A percentile compares a stretch with the other conserved stretches of the same genome.
phyloP scores from a whole-genome alignment of 2,329 filamentous ascomycete species.

The Neurospora sp. region DNA sequence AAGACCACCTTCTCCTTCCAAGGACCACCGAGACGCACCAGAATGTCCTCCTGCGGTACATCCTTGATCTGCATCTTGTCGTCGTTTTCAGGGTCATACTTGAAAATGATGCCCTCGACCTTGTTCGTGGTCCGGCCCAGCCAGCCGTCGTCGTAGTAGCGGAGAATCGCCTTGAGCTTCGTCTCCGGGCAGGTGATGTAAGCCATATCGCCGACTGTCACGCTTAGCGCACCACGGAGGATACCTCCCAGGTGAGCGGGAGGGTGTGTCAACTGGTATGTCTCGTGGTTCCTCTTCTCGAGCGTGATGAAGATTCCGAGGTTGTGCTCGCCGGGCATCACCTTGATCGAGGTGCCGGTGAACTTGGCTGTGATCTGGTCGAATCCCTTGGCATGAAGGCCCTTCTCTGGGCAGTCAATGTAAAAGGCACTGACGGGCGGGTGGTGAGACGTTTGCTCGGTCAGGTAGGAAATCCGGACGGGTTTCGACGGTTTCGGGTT shows the following conservation, averaged over 20 bases:
- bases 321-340: conserved; percentile 86
- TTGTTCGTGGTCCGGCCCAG: conserved; percentile 84
- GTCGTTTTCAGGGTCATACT: conserved; percentile 80
- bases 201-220: conserved; percentile 83
- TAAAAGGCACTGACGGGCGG: conserved; percentile 95
- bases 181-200: conserved; percentile 87
- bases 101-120: conserved; percentile 84
- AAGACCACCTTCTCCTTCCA: conserved; percentile 70
- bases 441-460: conserved; percentile 96
- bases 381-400: conserved; percentile 78
- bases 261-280: conserved; percentile 91
- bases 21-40: conserved; percentile 72
- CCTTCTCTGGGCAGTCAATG: conserved; percentile 84
- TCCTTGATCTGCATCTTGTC: conserved; percentile 71
- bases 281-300: conserved; percentile 70
- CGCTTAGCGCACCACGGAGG: conserved; percentile 74
- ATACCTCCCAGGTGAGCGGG: conserved; percentile 87
- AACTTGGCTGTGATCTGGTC: conserved; percentile 98
- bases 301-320: conserved; percentile 90
- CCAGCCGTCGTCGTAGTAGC: conserved; percentile 94
- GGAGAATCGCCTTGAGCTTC: conserved; percentile 80
- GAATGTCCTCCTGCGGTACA: conserved; percentile 73
- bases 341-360: conserved; percentile 87
- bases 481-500: conserved; percentile 31
- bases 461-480: conserved; percentile 83